Conservation (phyloP, 208 protist species). For the Trypanosoma lewisi region DNA sequence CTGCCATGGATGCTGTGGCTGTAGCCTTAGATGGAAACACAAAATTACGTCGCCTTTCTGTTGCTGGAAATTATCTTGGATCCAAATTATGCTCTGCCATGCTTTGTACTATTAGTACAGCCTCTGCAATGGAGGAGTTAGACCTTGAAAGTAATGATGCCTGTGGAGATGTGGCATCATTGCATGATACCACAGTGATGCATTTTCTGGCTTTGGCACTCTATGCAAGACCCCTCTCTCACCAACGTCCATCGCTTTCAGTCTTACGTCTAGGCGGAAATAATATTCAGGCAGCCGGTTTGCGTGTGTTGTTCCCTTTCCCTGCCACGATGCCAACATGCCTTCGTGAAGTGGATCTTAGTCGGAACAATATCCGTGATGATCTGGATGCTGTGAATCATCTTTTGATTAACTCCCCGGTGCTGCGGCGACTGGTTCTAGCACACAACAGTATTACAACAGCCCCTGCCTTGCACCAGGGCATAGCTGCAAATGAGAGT, state of each 20-base stretch:
- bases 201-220: constrained; percentile 51
- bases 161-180: constrained; percentile 53
- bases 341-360: constrained; percentile 64
- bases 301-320: constrained; percentile 44
- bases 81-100: constrained; percentile 50
- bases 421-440: constrained; percentile 42
- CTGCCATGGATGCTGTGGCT: constrained; percentile 51
- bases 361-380: constrained; percentile 64
- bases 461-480: constrained; percentile 29
- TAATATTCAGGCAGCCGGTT: constrained; percentile 52
- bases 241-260: constrained; percentile 23
- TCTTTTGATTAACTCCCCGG: constrained; percentile 35
- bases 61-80: constrained; percentile 79
- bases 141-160: constrained; percentile 72
- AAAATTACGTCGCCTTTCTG: constrained; percentile 49
- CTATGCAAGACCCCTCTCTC: constrained; percentile 21
- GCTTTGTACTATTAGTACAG: constrained; percentile 44
- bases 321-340: constrained; percentile 21
- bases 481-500: constrained; percentile 26
- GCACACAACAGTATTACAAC: constrained; percentile 64
- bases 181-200: constrained; percentile 45
- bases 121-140: constrained; percentile 61
- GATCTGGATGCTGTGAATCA: constrained; percentile 35
- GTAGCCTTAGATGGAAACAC: constrained; percentile 44
- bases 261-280: constrained; percentile 62